Percentiles rank a stretch among this genome's conserved stretches.
phyloP scores from a whole-genome alignment of 2,329 filamentous ascomycete species.

The Fusarium neocosmosporiellum region DNA sequence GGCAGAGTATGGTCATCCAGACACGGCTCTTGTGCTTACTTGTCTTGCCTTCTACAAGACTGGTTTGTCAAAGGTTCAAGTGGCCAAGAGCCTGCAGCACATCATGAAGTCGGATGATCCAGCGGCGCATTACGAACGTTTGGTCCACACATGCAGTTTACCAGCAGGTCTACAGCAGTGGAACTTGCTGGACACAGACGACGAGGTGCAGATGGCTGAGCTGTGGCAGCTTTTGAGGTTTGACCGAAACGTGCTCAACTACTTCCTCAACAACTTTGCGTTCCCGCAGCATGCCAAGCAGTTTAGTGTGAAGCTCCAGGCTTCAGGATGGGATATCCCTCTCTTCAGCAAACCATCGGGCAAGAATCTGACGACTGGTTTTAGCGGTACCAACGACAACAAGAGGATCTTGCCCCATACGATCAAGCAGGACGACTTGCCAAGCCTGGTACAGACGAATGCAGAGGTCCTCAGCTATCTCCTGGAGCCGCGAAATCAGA shows the following conservation, averaged over 20 bases:
- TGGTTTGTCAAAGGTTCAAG: constrained; percentile 62
- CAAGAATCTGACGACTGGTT: constrained; percentile 67
- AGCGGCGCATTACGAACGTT: constrained; percentile 64
- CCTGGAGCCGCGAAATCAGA: constrained; percentile 61
- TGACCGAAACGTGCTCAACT: constrained; percentile 62
- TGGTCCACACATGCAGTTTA: constrained; percentile 55
- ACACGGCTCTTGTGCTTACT: constrained; percentile 74
- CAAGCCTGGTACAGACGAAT: constrained; percentile 67
- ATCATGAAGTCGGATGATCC: constrained; percentile 68
- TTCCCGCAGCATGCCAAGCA: constrained; percentile 74
- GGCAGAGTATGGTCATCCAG: constrained; percentile 75
- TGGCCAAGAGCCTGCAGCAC: constrained; percentile 60
- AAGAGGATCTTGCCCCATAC: constrained; percentile 68
- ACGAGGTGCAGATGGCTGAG: constrained; percentile 60
- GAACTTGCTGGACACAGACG: constrained; percentile 69
- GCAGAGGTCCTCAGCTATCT: constrained; percentile 72
- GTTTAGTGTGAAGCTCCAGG: constrained; percentile 71
- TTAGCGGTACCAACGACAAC: constrained; percentile 79
- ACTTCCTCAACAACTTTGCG: constrained; percentile 71
- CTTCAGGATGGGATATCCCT: constrained; percentile 76
- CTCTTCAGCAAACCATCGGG: constrained; percentile 45
- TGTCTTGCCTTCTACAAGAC: constrained; percentile 75
- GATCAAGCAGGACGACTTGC: constrained; percentile 70
- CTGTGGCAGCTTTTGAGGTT: constrained; percentile 64
- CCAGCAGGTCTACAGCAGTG: constrained; percentile 62